These are phyloP conservation scores for Rhexocercosporidium sp. DNA, from an alignment of 2,329 filamentous ascomycete genomes.

Conservation along the genomic window DNA sequence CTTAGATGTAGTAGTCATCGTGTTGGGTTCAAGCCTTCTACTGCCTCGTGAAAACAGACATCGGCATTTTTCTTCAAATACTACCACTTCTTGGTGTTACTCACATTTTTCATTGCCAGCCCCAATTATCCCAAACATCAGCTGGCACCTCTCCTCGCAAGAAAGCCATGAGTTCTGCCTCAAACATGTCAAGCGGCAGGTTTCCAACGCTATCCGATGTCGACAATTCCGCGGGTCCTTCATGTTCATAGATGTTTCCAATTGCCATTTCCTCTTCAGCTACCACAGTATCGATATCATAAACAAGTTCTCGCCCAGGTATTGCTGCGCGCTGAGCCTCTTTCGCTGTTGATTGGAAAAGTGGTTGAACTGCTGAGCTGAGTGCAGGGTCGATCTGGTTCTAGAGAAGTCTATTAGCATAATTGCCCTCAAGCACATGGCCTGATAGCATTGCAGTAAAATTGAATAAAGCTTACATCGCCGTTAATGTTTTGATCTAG, in stretches of 20 bases:
- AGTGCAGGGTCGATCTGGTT: not conserved
- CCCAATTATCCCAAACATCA: constrained; percentile 6
- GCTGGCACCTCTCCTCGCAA: constrained; percentile 9
- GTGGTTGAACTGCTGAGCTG: not conserved
- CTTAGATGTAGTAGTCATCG: no score
- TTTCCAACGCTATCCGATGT: not conserved
- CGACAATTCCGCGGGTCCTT: not conserved
- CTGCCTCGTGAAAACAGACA: not conserved
- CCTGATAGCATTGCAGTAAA: not conserved
- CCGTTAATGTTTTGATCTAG: not conserved
- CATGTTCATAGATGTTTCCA: not conserved
- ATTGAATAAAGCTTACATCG: not conserved
- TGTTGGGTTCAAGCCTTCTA: no score
- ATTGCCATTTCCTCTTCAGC: not conserved
- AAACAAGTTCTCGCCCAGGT: no score
- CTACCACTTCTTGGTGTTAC: not conserved
- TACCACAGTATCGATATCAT: not conserved
- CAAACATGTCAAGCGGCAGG: constrained; percentile 9
- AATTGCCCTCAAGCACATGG: no score
- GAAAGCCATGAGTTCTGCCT: constrained; percentile 16
- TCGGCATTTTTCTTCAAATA: not conserved
- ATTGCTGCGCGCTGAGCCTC: no score
- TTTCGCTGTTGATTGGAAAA: not conserved
- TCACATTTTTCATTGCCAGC: constrained; percentile 1
- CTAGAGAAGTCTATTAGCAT: not conserved